phyloP scores from a whole-genome alignment of 495 filamentous ascomycete species.

The Parmelia sp. region DNA sequence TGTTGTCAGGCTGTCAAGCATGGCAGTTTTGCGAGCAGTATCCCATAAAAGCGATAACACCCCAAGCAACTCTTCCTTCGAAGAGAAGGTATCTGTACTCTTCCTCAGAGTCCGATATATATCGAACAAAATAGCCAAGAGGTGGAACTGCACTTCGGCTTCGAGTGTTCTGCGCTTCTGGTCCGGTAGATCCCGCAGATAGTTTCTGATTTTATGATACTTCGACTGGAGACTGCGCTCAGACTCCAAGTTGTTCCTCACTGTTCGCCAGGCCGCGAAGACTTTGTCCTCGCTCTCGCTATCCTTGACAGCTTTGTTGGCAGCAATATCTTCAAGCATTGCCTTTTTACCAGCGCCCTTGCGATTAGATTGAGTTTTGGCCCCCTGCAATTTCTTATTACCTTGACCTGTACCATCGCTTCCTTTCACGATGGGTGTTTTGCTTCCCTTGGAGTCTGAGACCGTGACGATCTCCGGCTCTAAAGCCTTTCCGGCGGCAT shows the following conservation, averaged over 20 bases:
- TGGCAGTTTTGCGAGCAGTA: conserved; percentile 14
- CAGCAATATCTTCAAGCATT: conserved; percentile 17
- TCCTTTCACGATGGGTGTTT: conserved; percentile 17
- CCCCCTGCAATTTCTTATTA: conserved; percentile 27
- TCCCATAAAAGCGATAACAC: conserved; percentile 26
- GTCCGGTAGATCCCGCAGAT: conserved; percentile 30
- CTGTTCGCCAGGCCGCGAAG: conserved; percentile 32
- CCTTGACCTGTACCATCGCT: conserved; percentile 23
- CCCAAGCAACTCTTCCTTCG: conserved; percentile 15
- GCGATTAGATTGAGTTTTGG: conserved; percentile 19
- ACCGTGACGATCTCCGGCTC: conserved; percentile 55
- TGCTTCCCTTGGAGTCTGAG: conserved; percentile 20
- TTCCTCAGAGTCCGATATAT: conserved; percentile 27
- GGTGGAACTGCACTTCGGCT: conserved; percentile 36
- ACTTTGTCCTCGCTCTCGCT: conserved; percentile 27
- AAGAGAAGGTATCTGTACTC: conserved; percentile 22
- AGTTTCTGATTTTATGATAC: conserved; percentile 30
- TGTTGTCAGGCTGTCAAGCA: conserved; percentile 29
- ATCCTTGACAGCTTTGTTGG: conserved; percentile 38
- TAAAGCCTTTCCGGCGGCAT: conserved; percentile 54
- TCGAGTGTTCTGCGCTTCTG: conserved; percentile 28
- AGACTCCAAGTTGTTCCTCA: conserved; percentile 29
- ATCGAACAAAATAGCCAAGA: conserved; percentile 32
- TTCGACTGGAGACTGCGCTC: conserved; percentile 28
- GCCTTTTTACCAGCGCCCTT: conserved; percentile 29